A percentile compares a stretch with the other conserved stretches of the same genome.
These are phyloP conservation scores for Triadica sebifera DNA, from an alignment of 345 rosid genomes.

Conservation along the genomic window DNA sequence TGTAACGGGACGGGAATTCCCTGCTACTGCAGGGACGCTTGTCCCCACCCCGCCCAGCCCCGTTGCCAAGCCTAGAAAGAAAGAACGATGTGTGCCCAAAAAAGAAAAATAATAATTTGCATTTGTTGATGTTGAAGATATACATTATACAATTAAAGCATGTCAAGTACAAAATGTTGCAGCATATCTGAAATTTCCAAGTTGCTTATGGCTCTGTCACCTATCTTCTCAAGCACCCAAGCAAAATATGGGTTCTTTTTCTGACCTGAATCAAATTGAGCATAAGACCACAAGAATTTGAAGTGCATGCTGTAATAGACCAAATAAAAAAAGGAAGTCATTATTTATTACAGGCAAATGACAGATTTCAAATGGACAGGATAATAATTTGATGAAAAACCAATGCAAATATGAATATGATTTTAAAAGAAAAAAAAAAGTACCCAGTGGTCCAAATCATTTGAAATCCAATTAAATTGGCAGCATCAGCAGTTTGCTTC, in stretches of 20 bases:
- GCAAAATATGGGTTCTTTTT: slow-evolving; percentile 21
- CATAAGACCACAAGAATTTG: not conserved
- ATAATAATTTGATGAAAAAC: no score
- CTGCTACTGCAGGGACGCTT: no score
- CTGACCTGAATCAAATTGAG: slow-evolving; percentile 27
- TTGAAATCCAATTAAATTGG: no score
- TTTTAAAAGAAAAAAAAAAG: no score
- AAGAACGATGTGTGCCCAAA: not conserved
- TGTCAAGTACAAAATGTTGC: slow-evolving; percentile 23
- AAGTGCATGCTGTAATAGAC: not conserved
- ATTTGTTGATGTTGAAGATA: slow-evolving; percentile 8
- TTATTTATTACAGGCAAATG: not conserved
- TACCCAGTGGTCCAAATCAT: no score
- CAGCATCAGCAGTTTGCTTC: no score
- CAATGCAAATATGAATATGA: no score
- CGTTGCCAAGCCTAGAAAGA: no score
- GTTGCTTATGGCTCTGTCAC: slow-evolving; percentile 21
- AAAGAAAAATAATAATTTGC: slow-evolving; percentile 9
- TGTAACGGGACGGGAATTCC: no score
- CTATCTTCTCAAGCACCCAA: slow-evolving; percentile 27
- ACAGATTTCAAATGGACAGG: not conserved
- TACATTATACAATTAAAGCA: slow-evolving; percentile 29
- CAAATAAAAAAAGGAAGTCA: not conserved
- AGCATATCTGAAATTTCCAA: slow-evolving; percentile 4
- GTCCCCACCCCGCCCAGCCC: no score